A percentile compares a stretch with the other conserved stretches of the same genome.
Conservation (phyloP, 1,284 basidiomycete genomes). For the Tilletia walkeri region DNA sequence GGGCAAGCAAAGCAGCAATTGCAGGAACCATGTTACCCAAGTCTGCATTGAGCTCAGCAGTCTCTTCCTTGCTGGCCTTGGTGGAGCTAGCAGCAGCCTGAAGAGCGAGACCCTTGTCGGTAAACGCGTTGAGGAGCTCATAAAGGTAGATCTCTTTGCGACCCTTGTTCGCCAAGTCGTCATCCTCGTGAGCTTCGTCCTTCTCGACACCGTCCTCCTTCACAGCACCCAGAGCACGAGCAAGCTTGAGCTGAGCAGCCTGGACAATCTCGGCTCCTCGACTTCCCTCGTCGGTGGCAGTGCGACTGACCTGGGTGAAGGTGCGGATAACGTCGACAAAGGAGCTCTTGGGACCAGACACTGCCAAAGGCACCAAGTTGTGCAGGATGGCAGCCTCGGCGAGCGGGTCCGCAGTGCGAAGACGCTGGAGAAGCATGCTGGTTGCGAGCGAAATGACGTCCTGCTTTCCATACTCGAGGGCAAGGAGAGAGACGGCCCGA, state of each 20-base stretch:
- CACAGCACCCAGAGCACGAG: constrained; percentile 34
- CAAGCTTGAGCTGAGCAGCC: constrained; percentile 39
- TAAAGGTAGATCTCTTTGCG: constrained; percentile 66
- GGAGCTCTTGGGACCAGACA: constrained; percentile 72
- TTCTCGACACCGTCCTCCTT: constrained; percentile 66
- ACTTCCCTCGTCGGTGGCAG: constrained; percentile 58
- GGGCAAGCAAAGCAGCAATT: constrained; percentile 82
- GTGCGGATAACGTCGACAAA: constrained; percentile 81
- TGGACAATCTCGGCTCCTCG: constrained; percentile 52
- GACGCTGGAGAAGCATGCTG: constrained; percentile 86
- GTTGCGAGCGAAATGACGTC: constrained; percentile 58
- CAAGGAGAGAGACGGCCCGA: constrained; percentile 46
- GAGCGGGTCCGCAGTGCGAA: constrained; percentile 76
- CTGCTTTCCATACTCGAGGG: constrained; percentile 41
- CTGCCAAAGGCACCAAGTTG: constrained; percentile 83
- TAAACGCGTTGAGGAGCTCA: constrained; percentile 80
- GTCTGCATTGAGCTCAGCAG: constrained; percentile 43
- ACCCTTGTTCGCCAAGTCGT: constrained; percentile 66
- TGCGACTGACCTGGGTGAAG: constrained; percentile 81
- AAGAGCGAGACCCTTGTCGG: constrained; percentile 85
- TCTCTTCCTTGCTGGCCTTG: constrained; percentile 40
- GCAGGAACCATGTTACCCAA: constrained; percentile 68
- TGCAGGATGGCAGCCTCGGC: constrained; percentile 87
- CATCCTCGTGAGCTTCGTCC: constrained; percentile 76
- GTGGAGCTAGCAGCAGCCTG: constrained; percentile 70